A percentile compares a stretch with the other conserved stretches of the same genome.
Conservation (phyloP, 2,329 filamentous ascomycete species). For the Apiospora arundinis region DNA sequence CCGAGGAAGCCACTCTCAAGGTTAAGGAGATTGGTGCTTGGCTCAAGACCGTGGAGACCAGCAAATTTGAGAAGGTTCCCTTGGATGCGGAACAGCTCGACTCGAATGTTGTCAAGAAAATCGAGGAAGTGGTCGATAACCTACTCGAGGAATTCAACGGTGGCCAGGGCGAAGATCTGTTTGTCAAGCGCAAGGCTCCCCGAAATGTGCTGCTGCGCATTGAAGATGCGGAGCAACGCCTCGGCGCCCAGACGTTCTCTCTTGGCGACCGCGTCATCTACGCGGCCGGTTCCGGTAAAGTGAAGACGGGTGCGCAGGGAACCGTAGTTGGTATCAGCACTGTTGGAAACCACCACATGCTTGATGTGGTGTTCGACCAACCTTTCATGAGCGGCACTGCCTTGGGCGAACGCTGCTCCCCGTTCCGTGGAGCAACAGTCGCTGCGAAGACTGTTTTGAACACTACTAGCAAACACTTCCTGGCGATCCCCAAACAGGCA, state of each 20-base stretch:
- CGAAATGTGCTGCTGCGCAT: constrained; percentile 89
- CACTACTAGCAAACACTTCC: constrained; percentile 79
- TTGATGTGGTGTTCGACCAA: constrained; percentile 92
- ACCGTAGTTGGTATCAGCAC: constrained; percentile 95
- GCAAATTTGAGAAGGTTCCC: constrained; percentile 93
- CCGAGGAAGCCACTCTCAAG: constrained; percentile 73
- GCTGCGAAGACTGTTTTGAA: constrained; percentile 89
- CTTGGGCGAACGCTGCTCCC: constrained; percentile 85
- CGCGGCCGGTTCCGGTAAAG: constrained; percentile 89
- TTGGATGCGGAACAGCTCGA: constrained; percentile 96
- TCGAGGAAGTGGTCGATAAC: constrained; percentile 77
- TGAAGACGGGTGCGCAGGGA: constrained; percentile 88
- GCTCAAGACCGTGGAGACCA: constrained; percentile 90
- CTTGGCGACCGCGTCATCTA: constrained; percentile 94
- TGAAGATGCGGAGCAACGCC: constrained; percentile 91
- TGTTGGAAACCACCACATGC: constrained; percentile 78
- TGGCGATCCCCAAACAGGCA: constrained; percentile 63
- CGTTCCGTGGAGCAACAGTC: constrained; percentile 94
- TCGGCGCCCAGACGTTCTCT: constrained; percentile 81
- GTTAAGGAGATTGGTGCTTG: constrained; percentile 94
- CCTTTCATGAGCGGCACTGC: constrained; percentile 98
- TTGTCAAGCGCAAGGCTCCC: constrained; percentile 78
- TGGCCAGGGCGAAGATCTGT: constrained; percentile 58
- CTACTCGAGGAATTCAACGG: constrained; percentile 45
- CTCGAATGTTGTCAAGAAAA: constrained; percentile 81